A percentile compares a stretch with the other conserved stretches of the same genome.
Conservation (phyloP, 768 basidiomycete species). For the Lactarius hengduanensis region DNA sequence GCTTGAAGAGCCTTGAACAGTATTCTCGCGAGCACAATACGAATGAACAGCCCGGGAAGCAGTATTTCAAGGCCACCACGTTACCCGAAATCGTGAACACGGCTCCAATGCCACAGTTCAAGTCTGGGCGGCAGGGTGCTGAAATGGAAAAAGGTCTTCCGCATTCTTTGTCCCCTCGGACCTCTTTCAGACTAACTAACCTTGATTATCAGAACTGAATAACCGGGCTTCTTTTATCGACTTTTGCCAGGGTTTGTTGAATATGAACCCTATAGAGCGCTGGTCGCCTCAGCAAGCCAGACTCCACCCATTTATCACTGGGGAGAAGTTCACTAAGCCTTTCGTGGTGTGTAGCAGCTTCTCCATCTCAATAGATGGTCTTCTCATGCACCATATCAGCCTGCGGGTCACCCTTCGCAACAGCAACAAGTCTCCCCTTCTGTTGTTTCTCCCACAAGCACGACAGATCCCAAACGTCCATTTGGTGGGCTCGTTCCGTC, state of each 20-base stretch:
- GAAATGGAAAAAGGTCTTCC: constrained; percentile 85
- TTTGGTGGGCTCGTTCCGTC: constrained; percentile 92
- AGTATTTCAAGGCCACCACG: constrained; percentile 94
- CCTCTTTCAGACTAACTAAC: background rate
- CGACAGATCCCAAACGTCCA: constrained; percentile 74
- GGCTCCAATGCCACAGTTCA: constrained; percentile 88
- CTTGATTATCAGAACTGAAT: constrained; percentile 67
- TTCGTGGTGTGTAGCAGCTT: constrained; percentile 60
- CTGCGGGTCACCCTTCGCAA: constrained; percentile 28
- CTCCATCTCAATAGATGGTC: constrained; percentile 12
- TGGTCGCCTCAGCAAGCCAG: constrained; percentile 98
- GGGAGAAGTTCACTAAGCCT: constrained; percentile 90
- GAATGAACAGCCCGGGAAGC: constrained; percentile 97
- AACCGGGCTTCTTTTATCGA: constrained; percentile 95
- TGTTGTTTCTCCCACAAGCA: constrained; percentile 36
- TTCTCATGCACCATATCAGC: constrained; percentile 25
- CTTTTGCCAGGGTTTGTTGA: constrained; percentile 91
- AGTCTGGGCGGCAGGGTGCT: constrained; percentile 61
- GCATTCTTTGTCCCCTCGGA: background rate
- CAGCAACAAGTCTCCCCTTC: constrained; percentile 31
- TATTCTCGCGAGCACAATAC: constrained; percentile 94
- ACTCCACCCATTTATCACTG: constrained; percentile 96
- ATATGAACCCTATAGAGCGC: constrained; percentile 90
- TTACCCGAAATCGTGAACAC: constrained; percentile 95
- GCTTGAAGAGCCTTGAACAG: constrained; percentile 89